Conservation (phyloP, 345 rosid genomes). For the Eucalyptus guilfoylei region DNA sequence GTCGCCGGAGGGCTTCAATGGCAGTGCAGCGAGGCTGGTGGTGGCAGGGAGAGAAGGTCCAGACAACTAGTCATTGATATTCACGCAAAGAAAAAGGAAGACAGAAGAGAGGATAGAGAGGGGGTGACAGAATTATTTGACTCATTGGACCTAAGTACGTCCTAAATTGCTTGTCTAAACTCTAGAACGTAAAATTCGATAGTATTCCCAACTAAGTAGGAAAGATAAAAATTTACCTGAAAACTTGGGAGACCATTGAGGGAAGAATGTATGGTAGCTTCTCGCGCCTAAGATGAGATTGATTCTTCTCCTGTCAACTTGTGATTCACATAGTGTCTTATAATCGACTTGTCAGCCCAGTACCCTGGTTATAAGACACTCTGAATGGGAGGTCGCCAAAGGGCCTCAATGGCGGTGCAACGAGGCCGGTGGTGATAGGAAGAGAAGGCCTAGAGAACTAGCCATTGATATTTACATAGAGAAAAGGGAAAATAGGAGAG, state of each 20-base stretch:
- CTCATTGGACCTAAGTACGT: not conserved
- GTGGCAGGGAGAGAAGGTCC: not conserved
- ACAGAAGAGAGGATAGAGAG: not conserved
- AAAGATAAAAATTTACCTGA: too few relatives aligned
- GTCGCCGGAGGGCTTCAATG: not conserved
- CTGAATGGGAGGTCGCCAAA: not conserved
- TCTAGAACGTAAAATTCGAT: too few relatives aligned
- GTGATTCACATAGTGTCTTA: too few relatives aligned
- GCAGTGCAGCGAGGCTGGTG: rapidly evolving
- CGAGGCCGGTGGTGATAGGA: not conserved
- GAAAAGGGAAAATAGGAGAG: not conserved
- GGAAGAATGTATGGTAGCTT: too few relatives aligned
- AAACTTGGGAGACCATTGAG: too few relatives aligned
- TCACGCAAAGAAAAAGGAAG: not conserved
- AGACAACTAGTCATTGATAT: not conserved
- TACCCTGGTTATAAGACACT: too few relatives aligned
- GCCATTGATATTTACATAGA: not conserved
- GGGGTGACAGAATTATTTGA: not conserved
- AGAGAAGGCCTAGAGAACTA: not conserved
- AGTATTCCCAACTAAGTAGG: too few relatives aligned
- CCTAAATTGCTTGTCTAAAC: too few relatives aligned
- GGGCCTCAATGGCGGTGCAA: not conserved
- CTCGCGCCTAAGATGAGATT: too few relatives aligned
- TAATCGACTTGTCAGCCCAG: too few relatives aligned
- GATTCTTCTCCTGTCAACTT: rapidly evolving